phyloP scores from a whole-genome alignment of 805 yeast genomes.

The Candida tallmaniae region DNA sequence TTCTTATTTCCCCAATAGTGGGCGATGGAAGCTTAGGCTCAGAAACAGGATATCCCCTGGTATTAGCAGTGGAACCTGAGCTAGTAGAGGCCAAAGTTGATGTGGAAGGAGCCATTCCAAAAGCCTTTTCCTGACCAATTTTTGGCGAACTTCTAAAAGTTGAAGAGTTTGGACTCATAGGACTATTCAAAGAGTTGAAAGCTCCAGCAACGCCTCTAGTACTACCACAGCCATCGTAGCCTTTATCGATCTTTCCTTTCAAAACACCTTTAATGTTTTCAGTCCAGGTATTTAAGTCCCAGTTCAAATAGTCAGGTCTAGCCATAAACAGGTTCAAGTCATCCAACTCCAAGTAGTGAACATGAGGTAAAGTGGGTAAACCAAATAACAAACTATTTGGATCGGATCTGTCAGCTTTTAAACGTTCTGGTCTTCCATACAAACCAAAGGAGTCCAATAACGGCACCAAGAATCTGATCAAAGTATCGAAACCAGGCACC shows the following conservation, averaged over 20 bases:
- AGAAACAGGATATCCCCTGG: constrained; percentile 1
- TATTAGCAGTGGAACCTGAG: background rate
- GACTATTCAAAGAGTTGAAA: constrained; percentile 45
- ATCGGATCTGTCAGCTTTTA: constrained; percentile 40
- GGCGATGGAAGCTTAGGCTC: constrained; percentile 3
- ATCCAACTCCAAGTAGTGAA: constrained; percentile 35
- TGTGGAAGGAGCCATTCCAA: background rate
- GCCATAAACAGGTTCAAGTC: constrained; percentile 24
- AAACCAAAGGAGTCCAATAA: constrained; percentile 40
- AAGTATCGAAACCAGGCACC: constrained; percentile 47
- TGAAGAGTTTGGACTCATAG: constrained; percentile 14
- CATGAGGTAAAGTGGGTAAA: constrained; percentile 42
- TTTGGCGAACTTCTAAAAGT: constrained; percentile 6
- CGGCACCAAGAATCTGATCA: constrained; percentile 40
- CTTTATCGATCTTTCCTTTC: constrained; percentile 33
- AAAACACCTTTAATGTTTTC: constrained; percentile 25
- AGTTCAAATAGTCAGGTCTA: constrained; percentile 21
- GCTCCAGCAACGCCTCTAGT: constrained; percentile 60
- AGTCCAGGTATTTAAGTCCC: constrained; percentile 38
- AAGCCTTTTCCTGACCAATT: background rate
- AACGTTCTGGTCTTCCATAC: constrained; percentile 41
- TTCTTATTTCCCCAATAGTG: constrained; percentile 3
- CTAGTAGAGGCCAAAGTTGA: background rate
- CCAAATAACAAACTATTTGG: constrained; percentile 39
- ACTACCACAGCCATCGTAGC: constrained; percentile 78